Evolutionary conservation across 164 flowering plant species (phyloP), one percentile per base, ranked within the genome.

Genomic region (Piper longum): DNA sequence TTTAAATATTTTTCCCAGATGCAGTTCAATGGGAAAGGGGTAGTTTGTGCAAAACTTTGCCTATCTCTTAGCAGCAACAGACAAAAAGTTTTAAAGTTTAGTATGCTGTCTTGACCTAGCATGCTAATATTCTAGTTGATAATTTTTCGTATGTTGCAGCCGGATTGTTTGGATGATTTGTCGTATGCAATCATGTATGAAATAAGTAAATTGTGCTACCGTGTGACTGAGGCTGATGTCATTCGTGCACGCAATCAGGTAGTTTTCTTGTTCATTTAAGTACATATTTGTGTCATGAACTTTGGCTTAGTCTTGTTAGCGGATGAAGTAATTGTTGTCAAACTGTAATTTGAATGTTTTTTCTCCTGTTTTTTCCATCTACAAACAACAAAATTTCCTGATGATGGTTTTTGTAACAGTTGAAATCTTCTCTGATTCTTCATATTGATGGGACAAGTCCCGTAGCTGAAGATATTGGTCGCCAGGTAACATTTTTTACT

Each of bases 231-330:
- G 56, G 91, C 70, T 52, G 97, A 90, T 76, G 98, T 93, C 54
- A 85, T 79, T 52, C 98, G 97, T 66, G 98, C 98, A 45, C 74
- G 91, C 66, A 93, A 93, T 76, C 96, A 89, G 97, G 98, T 93
- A 77, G 3, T 19, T 16, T 48, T 54, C 59, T 26, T 14, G 8
- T 9, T 57, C 41, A 5, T 11, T 57, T 16, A 26, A 26, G 36
- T 26, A 26, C 36, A 26, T 26, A 8, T 48, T 48, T 48, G 14
- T 9, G 14, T 48, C 52, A 48, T 14, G 14, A 5, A 9, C 11
- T 2, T 8, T 48, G 14, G 14, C 52, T 8, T 48, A 14, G 36
- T 26, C 36, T 26, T 26, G 36, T 26, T 26, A 2, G 36, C 2
- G 36, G 36, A 26, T 26, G 36, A 26, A 26, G 36, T 26, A 26